Conservation (phyloP, 371 early-diverging fungal species). For the Mortierella sp. region DNA sequence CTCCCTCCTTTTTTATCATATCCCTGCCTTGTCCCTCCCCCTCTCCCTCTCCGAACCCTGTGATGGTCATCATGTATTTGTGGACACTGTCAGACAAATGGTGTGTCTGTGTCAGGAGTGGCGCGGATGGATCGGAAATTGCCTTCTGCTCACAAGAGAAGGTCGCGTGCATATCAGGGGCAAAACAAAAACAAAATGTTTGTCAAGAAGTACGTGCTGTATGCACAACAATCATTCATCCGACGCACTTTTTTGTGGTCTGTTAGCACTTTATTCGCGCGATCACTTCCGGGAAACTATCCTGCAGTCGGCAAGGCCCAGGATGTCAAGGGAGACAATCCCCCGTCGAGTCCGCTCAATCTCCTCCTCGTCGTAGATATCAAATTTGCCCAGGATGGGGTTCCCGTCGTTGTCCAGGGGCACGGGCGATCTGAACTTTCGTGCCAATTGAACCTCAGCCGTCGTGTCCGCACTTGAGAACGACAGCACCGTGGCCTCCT, state of each 20-base stretch:
- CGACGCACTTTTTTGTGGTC: too few species aligned
- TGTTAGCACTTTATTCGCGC: too few species aligned
- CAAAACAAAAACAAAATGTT: not conserved
- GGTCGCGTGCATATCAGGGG: constrained; percentile 11
- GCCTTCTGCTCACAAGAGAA: not conserved
- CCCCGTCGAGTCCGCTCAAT: constrained; percentile 31
- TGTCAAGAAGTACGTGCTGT: too few species aligned
- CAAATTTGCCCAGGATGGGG: constrained; percentile 50
- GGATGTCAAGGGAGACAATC: constrained; percentile 27
- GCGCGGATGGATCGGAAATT: not conserved
- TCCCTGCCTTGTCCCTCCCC: not conserved
- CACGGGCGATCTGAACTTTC: constrained; percentile 25
- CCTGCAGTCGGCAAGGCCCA: constrained; percentile 37
- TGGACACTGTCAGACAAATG: not conserved
- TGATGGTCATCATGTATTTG: too few species aligned
- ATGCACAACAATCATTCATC: too few species aligned
- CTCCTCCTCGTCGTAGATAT: constrained; percentile 41
- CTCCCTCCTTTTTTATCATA: not conserved
- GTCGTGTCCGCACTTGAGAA: constrained; percentile 18
- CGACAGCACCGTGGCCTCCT: constrained; percentile 38
- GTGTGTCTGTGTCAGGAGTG: not conserved
- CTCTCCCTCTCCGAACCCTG: not conserved
- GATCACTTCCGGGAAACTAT: constrained; percentile 17
- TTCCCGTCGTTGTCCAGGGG: constrained; percentile 29
- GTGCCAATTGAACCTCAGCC: constrained; percentile 37